These are phyloP conservation scores for Plantago lanceolata DNA, from an alignment of 305 asterid species.

Conservation along the genomic window DNA sequence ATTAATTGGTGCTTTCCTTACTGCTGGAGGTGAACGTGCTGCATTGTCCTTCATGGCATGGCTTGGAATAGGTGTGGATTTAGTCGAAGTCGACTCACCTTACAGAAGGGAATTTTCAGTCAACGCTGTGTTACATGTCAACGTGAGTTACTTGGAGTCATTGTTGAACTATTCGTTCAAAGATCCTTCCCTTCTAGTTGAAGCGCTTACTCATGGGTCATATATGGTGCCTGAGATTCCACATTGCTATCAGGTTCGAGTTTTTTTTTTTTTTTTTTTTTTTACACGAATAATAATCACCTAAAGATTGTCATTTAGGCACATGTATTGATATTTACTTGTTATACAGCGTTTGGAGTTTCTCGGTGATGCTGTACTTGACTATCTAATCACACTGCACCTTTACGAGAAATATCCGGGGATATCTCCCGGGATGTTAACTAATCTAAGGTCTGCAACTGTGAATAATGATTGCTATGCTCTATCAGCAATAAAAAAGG, in stretches of 20 bases:
- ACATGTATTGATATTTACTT: neutral
- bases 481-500: conserved; percentile 51
- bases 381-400: conserved; percentile 56
- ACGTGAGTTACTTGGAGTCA: conserved; percentile 43
- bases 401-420: conserved; percentile 51
- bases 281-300: neutral
- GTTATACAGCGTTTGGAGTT: conserved; percentile 66
- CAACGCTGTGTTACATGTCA: conserved; percentile 41
- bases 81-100: conserved; percentile 28
- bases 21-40: conserved; percentile 58
- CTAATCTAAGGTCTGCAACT: conserved; percentile 79
- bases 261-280: neutral
- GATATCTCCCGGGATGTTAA: conserved; percentile 61
- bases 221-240: conserved; percentile 78
- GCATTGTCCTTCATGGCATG: conserved; percentile 70
- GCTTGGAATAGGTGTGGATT: conserved; percentile 58
- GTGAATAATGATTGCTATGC: conserved; percentile 82
- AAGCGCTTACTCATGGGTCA: conserved; percentile 85
- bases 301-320: neutral
- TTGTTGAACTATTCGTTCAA: conserved; percentile 46
- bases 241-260: conserved; percentile 70
- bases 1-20: conserved; percentile 68
- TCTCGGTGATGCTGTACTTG: conserved; percentile 87
- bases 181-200: conserved; percentile 68
- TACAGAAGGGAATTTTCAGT: conserved; percentile 34